Evolutionary conservation across 106 monocot species (phyloP).

Genomic region (Acorus calamus): DNA sequence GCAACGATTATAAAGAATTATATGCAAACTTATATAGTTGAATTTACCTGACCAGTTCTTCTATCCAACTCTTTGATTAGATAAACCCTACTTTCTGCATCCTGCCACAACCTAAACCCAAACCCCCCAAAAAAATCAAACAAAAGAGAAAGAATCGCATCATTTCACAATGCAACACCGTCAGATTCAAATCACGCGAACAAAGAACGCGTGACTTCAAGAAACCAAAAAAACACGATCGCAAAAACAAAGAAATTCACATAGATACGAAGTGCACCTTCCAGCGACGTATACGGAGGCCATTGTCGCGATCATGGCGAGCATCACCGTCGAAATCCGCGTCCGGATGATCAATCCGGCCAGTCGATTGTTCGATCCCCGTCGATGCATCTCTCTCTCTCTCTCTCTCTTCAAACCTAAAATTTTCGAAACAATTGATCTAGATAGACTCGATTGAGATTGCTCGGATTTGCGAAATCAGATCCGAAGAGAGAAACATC

Average conservation of each 20-base stretch:
- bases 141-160: background rate
- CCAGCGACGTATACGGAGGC: conserved; percentile 73
- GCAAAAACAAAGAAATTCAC: too few species aligned
- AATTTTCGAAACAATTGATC: background rate
- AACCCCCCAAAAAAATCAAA: conserved; percentile 4
- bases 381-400: conserved; percentile 52
- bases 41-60: conserved; percentile 43
- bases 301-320: conserved; percentile 70
- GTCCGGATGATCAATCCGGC: conserved; percentile 20
- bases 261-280: conserved; percentile 17
- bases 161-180: too few species aligned
- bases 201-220: too few species aligned
- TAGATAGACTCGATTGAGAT: background rate
- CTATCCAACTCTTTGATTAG: conserved; percentile 62
- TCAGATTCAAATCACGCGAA: too few species aligned
- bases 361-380: conserved; percentile 36
- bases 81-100: conserved; percentile 60
- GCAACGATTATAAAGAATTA: too few species aligned
- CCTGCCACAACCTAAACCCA: conserved; percentile 62
- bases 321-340: conserved; percentile 44
- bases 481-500: background rate
- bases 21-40: too few species aligned
- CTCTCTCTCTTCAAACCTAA: background rate
- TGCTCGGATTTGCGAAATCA: background rate
- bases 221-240: too few species aligned